Evolutionary conservation across 192 early-diverging fungal species (phyloP).

Genomic region (Cladochytrium replicatum): DNA sequence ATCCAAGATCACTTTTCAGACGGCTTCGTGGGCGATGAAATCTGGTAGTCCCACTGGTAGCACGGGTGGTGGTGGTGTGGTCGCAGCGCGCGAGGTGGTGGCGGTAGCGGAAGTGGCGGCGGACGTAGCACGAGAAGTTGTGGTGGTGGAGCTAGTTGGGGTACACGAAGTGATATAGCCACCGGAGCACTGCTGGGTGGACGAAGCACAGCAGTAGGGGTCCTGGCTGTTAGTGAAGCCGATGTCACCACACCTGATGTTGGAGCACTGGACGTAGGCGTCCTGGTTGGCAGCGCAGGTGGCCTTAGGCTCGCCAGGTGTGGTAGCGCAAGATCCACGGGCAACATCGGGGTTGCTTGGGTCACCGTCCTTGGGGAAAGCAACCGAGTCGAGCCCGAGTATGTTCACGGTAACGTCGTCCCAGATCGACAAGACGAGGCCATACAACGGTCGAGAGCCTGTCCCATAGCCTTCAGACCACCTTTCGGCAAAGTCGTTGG

Average conservation of each 20-base stretch:
- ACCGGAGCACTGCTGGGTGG: no score
- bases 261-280: slow-evolving; percentile 15
- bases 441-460: slow-evolving; percentile 19
- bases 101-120: neutral
- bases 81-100: neutral
- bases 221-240: slow-evolving; percentile 15
- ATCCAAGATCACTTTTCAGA: no score
- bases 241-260: slow-evolving; percentile 24
- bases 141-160: neutral
- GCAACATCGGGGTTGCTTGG: slow-evolving; percentile 10
- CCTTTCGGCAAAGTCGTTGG: slow-evolving; percentile 19
- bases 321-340: slow-evolving; percentile 19
- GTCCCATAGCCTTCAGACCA: slow-evolving; percentile 22
- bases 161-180: no score
- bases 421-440: slow-evolving; percentile 24
- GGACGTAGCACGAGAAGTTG: neutral
- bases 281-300: slow-evolving; percentile 1
- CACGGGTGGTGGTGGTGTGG: no score
- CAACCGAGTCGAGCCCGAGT: slow-evolving; percentile 31
- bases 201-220: neutral
- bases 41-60: no score
- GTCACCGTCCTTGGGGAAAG: slow-evolving; percentile 9
- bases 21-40: no score
- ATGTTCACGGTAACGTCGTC: slow-evolving; percentile 22
- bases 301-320: slow-evolving; percentile 6